Evolutionary conservation across 2,329 filamentous ascomycete genomes (phyloP).

Genomic region (Sporothrix sp.): DNA sequence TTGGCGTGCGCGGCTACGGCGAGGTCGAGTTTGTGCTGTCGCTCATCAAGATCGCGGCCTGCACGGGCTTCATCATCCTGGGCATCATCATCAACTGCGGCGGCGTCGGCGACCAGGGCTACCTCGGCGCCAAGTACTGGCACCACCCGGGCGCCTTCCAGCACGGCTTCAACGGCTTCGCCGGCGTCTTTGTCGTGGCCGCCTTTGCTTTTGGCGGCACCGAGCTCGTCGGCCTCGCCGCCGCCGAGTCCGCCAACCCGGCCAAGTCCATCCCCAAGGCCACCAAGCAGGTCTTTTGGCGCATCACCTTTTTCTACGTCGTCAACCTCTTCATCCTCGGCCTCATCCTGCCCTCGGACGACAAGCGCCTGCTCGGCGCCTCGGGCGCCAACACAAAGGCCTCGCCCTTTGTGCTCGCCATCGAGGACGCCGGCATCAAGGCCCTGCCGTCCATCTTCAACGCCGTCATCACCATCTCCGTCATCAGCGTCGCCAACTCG

Average conservation of each 20-base stretch:
- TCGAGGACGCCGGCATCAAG: slow-evolving; percentile 39
- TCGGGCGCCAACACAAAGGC: slow-evolving; percentile 33
- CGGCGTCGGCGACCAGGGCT: slow-evolving; percentile 45
- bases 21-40: slow-evolving; percentile 51
- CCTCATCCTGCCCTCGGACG: slow-evolving; percentile 36
- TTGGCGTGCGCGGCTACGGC: slow-evolving; percentile 48
- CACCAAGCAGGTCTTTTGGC: slow-evolving; percentile 46
- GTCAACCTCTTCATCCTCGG: slow-evolving; percentile 42
- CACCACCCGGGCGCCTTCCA: slow-evolving; percentile 44
- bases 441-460: slow-evolving; percentile 45
- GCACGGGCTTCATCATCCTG: slow-evolving; percentile 54
- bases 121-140: slow-evolving; percentile 54
- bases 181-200: slow-evolving; percentile 41
- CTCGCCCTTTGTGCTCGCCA: slow-evolving; percentile 43
- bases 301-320: slow-evolving; percentile 43
- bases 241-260: slow-evolving; percentile 41
- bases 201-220: slow-evolving; percentile 44
- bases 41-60: slow-evolving; percentile 48
- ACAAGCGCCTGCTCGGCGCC: slow-evolving; percentile 30
- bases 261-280: slow-evolving; percentile 39
- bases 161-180: slow-evolving; percentile 41
- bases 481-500: slow-evolving; percentile 43
- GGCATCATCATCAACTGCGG: slow-evolving; percentile 51
- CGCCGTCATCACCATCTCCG: slow-evolving; percentile 41
- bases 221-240: slow-evolving; percentile 43